These are phyloP conservation scores for Grosmannia clavigera DNA, from an alignment of 2,329 filamentous ascomycete genomes.

Conservation along the genomic window DNA sequence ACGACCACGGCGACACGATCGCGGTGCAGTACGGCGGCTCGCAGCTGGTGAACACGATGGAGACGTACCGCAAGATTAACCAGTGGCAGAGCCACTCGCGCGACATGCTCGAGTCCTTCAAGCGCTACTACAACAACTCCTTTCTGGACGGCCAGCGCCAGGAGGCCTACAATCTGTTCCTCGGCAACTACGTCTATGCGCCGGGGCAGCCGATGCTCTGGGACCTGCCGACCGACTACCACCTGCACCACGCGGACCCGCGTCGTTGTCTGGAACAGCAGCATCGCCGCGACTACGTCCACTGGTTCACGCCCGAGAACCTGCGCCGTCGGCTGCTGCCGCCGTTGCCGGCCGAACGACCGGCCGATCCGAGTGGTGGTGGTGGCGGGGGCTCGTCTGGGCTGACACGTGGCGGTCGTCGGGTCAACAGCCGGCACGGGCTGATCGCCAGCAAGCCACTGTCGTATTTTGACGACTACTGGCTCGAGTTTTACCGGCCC, in stretches of 20 bases:
- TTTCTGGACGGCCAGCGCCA: slow-evolving; percentile 96
- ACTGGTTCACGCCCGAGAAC: slow-evolving; percentile 72
- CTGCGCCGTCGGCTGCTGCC: slow-evolving; percentile 53
- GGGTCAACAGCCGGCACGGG: neutral
- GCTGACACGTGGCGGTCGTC: neutral
- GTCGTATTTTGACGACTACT: slow-evolving; percentile 77
- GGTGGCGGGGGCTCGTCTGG: neutral
- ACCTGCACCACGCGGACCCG: slow-evolving; percentile 83
- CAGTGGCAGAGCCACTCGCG: slow-evolving; percentile 96
- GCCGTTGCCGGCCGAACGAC: slow-evolving; percentile 18
- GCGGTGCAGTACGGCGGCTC: slow-evolving; percentile 96
- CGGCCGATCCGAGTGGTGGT: slow-evolving; percentile 34
- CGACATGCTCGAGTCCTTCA: slow-evolving; percentile 99
- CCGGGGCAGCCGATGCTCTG: slow-evolving; percentile 90
- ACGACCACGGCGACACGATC: slow-evolving; percentile 95
- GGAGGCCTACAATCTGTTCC: slow-evolving; percentile 93
- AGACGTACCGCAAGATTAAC: slow-evolving; percentile 96
- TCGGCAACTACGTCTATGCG: slow-evolving; percentile 86
- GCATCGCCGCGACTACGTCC: slow-evolving; percentile 55
- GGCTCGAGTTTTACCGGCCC: slow-evolving; percentile 93
- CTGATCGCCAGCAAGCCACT: slow-evolving; percentile 29
- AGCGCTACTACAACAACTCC: slow-evolving; percentile 93
- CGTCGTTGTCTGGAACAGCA: slow-evolving; percentile 48
- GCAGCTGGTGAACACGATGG: slow-evolving; percentile 97
- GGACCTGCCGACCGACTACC: slow-evolving; percentile 92